Evolutionary conservation across 306 rosid genomes (phyloP).

Genomic region (Dalbergia cochinchinensis): DNA sequence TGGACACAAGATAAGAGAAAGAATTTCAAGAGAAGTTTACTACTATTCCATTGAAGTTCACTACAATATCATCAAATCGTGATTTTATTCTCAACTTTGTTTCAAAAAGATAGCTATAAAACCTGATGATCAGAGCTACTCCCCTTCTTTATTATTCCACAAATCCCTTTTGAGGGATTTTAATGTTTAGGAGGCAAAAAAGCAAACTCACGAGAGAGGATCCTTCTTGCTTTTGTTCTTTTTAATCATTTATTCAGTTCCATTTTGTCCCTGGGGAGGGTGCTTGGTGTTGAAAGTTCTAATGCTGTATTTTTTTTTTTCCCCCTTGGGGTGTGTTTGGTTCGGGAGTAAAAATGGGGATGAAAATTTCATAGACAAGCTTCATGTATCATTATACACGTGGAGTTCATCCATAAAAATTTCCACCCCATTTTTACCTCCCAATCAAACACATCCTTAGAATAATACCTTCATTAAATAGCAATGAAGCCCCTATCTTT

Average conservation of each 20-base stretch:
- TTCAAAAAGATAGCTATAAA: conserved; percentile 18
- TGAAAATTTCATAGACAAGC: too few species aligned
- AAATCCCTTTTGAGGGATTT: background rate
- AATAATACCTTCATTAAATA: conserved; percentile 16
- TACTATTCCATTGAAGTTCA: background rate
- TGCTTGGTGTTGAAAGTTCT: conserved; percentile 30
- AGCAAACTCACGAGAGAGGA: conserved; percentile 1
- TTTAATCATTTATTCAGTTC: background rate
- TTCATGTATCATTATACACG: too few species aligned
- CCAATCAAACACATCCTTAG: background rate
- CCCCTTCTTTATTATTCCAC: conserved; percentile 14
- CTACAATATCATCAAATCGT: conserved; percentile 5
- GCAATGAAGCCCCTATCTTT: conserved; percentile 30
- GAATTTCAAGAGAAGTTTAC: conserved; percentile 5
- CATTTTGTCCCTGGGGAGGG: background rate
- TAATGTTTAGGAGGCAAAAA: conserved; percentile 12
- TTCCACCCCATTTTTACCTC: too few species aligned
- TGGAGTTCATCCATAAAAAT: too few species aligned
- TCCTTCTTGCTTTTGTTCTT: conserved; percentile 20
- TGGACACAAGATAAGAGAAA: background rate
- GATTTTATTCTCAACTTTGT: conserved; percentile 9
- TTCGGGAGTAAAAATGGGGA: too few species aligned
- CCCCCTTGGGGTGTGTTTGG: background rate
- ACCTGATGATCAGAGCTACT: conserved; percentile 1
- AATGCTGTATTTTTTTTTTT: conserved; percentile 14